Percentiles rank a stretch among this genome's conserved stretches.
Evolutionary conservation across 345 rosid genomes (phyloP).

Genomic region (Populus tremula): DNA sequence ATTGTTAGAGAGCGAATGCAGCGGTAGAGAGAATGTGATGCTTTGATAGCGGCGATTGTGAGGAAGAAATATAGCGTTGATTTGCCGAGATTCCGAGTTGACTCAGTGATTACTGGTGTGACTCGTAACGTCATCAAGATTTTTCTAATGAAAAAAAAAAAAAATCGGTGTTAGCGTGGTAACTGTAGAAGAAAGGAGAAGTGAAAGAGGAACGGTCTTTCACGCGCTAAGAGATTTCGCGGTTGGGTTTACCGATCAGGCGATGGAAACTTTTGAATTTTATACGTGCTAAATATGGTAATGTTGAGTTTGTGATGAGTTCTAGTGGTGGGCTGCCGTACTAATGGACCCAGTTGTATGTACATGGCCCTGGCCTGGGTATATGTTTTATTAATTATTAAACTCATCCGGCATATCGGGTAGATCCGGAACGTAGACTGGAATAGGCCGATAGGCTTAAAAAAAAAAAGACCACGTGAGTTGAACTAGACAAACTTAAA

Average conservation of each 20-base stretch:
- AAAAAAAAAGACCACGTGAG: too few species aligned
- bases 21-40: constrained; percentile 22
- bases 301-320: too few species aligned
- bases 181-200: neutral
- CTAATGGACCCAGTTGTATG: too few species aligned
- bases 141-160: too few species aligned
- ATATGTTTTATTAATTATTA: too few species aligned
- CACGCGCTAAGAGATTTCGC: neutral
- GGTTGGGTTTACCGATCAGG: neutral
- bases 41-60: constrained; percentile 29
- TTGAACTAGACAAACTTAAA: too few species aligned
- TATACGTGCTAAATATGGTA: neutral
- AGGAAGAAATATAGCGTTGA: constrained; percentile 29
- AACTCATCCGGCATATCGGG: too few species aligned
- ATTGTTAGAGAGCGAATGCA: constrained; percentile 17
- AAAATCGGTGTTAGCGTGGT: too few species aligned
- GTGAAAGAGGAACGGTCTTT: neutral
- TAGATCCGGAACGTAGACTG: too few species aligned
- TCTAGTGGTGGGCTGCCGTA: too few species aligned
- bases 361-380: too few species aligned
- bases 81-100: constrained; percentile 37
- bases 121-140: neutral
- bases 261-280: neutral
- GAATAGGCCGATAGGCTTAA: too few species aligned
- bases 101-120: constrained; percentile 12